These are phyloP conservation scores for Pseudogymnoascus verrucosus DNA, from an alignment of 2,329 filamentous ascomycete species.

Conservation along the genomic window DNA sequence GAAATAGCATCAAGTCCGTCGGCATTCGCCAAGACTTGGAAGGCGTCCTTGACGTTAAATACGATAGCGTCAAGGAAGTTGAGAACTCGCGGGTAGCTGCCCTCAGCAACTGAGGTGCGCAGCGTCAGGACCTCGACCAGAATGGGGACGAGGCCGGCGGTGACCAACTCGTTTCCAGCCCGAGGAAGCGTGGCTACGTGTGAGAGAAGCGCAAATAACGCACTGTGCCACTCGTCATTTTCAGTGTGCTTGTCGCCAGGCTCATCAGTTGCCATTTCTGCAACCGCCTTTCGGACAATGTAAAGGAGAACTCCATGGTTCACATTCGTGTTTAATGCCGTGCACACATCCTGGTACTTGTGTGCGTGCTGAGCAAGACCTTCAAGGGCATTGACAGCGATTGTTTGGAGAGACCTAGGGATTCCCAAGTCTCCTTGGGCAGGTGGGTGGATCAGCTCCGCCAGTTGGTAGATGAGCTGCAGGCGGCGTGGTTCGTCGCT, in stretches of 20 bases:
- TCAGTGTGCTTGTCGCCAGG: conserved; percentile 54
- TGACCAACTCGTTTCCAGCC: conserved; percentile 74
- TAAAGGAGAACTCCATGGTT: conserved; percentile 95
- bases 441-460: conserved; percentile 81
- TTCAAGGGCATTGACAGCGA: conserved; percentile 74
- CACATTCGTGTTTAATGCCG: conserved; percentile 89
- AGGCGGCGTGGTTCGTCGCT: conserved; percentile 80
- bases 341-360: conserved; percentile 73
- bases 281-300: conserved; percentile 81
- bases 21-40: conserved; percentile 71
- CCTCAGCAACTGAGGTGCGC: conserved; percentile 71
- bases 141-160: conserved; percentile 81
- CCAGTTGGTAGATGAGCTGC: conserved; percentile 86
- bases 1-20: conserved; percentile 85
- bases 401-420: conserved; percentile 70
- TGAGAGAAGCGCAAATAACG: conserved; percentile 78
- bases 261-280: conserved; percentile 62
- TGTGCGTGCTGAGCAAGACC: conserved; percentile 75
- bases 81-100: conserved; percentile 75
- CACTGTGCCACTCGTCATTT: conserved; percentile 81
- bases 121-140: conserved; percentile 82
- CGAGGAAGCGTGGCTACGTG: conserved; percentile 68
- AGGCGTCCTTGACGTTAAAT: conserved; percentile 75
- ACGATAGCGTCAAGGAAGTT: conserved; percentile 84
- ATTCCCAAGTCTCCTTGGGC: conserved; percentile 59